phyloP scores from a whole-genome alignment of 1,284 basidiomycete species.

The Papiliotrema fonsecae region DNA sequence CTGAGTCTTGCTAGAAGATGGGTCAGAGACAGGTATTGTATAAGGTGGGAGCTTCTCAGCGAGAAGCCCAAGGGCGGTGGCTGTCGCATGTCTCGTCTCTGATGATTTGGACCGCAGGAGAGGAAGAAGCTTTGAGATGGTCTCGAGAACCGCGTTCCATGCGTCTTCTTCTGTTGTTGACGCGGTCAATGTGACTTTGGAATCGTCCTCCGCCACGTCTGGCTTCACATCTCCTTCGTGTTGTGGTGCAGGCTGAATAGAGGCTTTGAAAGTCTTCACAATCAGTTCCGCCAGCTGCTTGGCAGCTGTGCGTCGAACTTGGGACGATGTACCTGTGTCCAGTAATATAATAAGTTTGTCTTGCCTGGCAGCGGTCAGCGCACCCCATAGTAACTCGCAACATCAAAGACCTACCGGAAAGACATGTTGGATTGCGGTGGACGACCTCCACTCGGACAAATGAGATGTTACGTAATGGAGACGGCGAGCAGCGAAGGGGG shows the following conservation, averaged over 20 bases:
- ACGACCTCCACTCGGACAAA: not conserved
- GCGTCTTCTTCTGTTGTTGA: constrained; percentile 34
- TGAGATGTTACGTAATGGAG: not conserved
- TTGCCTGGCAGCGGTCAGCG: constrained; percentile 18
- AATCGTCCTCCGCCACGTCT: constrained; percentile 2
- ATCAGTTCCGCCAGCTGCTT: constrained; percentile 46
- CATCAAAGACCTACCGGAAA: constrained; percentile 9
- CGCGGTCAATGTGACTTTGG: constrained; percentile 2
- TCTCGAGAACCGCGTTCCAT: constrained; percentile 45
- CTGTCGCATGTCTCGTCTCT: constrained; percentile 46
- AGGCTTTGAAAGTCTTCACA: constrained; percentile 32
- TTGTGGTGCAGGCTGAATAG: constrained; percentile 7
- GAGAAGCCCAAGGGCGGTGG: constrained; percentile 41
- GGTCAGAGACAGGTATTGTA: constrained; percentile 8
- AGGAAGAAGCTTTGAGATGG: constrained; percentile 43
- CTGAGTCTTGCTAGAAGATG: constrained; percentile 10
- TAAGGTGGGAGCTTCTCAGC: constrained; percentile 33
- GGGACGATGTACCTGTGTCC: constrained; percentile 45
- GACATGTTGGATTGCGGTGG: constrained; percentile 11
- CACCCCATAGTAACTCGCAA: not conserved
- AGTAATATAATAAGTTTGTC: constrained; percentile 48
- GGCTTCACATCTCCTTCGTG: constrained; percentile 6
- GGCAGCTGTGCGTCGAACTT: constrained; percentile 46
- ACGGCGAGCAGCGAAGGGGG: not conserved
- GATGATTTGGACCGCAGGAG: constrained; percentile 41